Base-by-base conservation (phyloP, 2,329 filamentous ascomycete species). In the Verticillium tricorpus region DNA sequence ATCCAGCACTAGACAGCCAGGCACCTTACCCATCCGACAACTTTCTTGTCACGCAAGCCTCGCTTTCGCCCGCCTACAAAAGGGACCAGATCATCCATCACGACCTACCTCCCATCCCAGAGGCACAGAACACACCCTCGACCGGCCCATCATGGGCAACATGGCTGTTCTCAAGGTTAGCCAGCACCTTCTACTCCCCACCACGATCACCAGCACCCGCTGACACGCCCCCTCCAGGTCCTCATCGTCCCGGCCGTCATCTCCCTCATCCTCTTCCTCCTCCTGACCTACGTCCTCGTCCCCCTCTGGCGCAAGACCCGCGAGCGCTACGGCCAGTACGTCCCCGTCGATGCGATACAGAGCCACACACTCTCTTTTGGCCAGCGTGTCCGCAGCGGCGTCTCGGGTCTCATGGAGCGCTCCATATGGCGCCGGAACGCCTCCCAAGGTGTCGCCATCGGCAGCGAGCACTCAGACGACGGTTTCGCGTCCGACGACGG, bases 291-390 rank as follows among this genome's bases (percentile, higher is more conserved):
- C 72, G 76, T 88, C 68, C 69, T 91, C 64, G 71, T 91, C 31
- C 90, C 90, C 2, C 71, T 89, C 63, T 90, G 89, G 84, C 87
- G 85, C 57, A 84, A 82, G 61, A 90, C 91, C 74, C 87, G 85
- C 65, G 83, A 82, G 67, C 86, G 89, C 63, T 92, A 92, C 73
- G 84, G 86, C 70, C 87, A 91, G 64, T 93, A 93, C 71, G 84
- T 92, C 1, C 89, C 89, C 0, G 76, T 92, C 65, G 83, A 89
- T 64, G 78, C 81, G 35, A 85, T 90, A 63, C 84, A 85, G 25
- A 83, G 79, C 58, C 82, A 82, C 58, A 88, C 83, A 6, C 76
- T 78, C 8, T 78, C 85, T 64, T 67, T 87, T 28, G 81, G 86
- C 32, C 76, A 82, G 57, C 78, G 84, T 64, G 68, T 85, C 64